phyloP scores from a whole-genome alignment of 2,329 filamentous ascomycete species.

The Curvularia eragrostidis region DNA sequence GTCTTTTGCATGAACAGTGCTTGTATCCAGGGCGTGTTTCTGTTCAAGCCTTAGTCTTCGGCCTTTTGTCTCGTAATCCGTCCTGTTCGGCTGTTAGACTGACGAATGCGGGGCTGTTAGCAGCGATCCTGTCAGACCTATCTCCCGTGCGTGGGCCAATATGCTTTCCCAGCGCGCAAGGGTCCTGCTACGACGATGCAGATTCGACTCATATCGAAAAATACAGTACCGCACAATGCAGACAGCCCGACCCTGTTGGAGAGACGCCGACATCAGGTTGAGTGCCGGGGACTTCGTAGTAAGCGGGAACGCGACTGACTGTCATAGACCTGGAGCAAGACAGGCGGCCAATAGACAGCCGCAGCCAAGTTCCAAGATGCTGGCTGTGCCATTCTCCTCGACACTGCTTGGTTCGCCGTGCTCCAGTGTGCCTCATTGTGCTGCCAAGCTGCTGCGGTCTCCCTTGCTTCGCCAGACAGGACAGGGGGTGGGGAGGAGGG shows the following conservation, averaged over 20 bases:
- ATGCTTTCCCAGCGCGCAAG: slow-evolving; percentile 12
- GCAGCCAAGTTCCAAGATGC: background rate
- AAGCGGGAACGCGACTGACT: background rate
- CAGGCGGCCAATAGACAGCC: background rate
- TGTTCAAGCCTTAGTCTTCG: slow-evolving; percentile 9
- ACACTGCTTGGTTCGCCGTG: background rate
- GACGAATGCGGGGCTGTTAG: slow-evolving; percentile 23
- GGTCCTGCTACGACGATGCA: slow-evolving; percentile 5
- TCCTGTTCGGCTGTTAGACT: slow-evolving; percentile 27
- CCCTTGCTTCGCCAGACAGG: slow-evolving; percentile 9
- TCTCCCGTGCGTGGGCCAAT: slow-evolving; percentile 3
- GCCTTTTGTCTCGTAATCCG: slow-evolving; percentile 9
- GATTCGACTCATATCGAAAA: slow-evolving; percentile 1
- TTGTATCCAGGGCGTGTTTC: slow-evolving; percentile 4
- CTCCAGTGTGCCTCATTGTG: background rate
- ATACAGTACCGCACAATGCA: background rate
- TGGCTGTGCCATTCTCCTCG: background rate
- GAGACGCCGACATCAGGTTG: background rate
- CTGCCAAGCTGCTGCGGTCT: slow-evolving; percentile 5
- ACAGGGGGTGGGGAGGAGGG: too few species aligned
- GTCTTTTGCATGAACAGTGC: background rate
- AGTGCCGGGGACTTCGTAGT: background rate
- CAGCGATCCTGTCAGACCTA: slow-evolving; percentile 20
- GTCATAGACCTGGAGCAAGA: background rate
- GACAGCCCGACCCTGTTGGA: background rate